phyloP scores from a whole-genome alignment of 169 alveolate species.

The Cryptosporidium ubiquitum region DNA sequence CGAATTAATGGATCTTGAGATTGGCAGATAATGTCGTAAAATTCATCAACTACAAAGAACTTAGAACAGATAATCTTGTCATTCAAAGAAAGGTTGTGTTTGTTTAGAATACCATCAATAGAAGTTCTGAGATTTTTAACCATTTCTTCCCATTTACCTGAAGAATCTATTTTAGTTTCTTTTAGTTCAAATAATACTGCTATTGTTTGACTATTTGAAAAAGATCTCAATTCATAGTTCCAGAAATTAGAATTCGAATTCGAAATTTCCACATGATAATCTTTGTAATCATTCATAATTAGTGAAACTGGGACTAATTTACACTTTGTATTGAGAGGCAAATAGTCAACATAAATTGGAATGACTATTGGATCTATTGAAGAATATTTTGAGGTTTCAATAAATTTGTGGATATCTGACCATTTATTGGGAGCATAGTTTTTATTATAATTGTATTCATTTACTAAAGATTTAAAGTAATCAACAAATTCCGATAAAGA shows the following conservation, averaged over 20 bases:
- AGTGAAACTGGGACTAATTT: slow-evolving; percentile 24
- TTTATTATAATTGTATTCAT: background rate
- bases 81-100: background rate
- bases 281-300: background rate
- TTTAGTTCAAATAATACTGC: background rate
- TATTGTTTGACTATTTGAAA: background rate
- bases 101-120: background rate
- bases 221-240: slow-evolving; percentile 8
- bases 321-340: background rate
- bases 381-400: background rate
- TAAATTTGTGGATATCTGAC: slow-evolving; percentile 36
- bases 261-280: background rate
- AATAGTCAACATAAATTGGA: background rate
- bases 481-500: background rate
- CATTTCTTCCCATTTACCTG: background rate
- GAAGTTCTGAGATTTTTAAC: background rate
- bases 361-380: slow-evolving; percentile 35
- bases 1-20: background rate
- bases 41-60: background rate
- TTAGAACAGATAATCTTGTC: slow-evolving; percentile 16
- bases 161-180: background rate
- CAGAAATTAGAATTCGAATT: slow-evolving; percentile 6
- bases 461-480: slow-evolving; percentile 19
- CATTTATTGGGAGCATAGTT: background rate
- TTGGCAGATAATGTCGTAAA: background rate